phyloP scores from a whole-genome alignment of 345 rosid species.

The Brassica juncea region DNA sequence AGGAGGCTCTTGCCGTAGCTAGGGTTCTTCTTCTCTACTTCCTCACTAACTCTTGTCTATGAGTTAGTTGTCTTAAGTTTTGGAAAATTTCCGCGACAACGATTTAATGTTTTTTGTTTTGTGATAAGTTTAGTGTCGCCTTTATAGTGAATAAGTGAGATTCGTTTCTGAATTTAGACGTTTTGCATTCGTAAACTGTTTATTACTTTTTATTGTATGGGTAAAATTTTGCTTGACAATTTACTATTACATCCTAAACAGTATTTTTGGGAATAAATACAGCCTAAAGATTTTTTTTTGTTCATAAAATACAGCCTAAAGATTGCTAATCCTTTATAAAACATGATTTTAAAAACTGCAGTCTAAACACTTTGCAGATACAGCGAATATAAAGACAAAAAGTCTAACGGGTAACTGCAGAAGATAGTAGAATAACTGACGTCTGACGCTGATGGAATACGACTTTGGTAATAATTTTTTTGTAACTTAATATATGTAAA shows the following conservation, averaged over 20 bases:
- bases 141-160: background rate
- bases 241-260: background rate
- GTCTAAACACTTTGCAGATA: background rate
- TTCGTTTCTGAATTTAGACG: constrained; percentile 18
- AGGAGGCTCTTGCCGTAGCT: too few species aligned
- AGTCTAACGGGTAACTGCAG: background rate
- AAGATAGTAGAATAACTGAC: background rate
- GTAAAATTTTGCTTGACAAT: background rate
- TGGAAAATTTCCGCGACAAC: constrained; percentile 19
- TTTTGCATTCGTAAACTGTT: background rate
- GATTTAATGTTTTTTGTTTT: constrained; percentile 21
- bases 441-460: background rate
- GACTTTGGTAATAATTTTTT: background rate
- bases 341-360: background rate
- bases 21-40: too few species aligned
- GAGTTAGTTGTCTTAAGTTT: too few species aligned
- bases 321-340: background rate
- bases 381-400: background rate
- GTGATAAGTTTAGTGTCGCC: constrained; percentile 23
- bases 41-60: too few species aligned
- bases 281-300: background rate
- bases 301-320: background rate
- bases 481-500: background rate
- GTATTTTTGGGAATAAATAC: background rate
- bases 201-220: background rate